Evolutionary conservation across 306 rosid species (phyloP).

Genomic region (Rubus parviflorus): DNA sequence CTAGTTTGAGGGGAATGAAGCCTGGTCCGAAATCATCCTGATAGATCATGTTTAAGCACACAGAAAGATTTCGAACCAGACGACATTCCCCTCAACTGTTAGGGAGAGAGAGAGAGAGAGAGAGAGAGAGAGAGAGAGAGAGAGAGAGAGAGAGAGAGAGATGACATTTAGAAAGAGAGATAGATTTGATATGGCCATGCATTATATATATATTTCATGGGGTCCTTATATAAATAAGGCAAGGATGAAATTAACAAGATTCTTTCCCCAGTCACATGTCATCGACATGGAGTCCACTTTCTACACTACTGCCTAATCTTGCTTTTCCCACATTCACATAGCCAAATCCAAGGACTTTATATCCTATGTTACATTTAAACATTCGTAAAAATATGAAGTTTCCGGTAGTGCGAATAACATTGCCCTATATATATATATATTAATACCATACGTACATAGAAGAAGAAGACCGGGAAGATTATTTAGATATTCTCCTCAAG

Average conservation of each 20-base stretch:
- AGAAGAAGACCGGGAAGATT: not conserved
- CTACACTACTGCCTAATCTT: slow-evolving; percentile 45
- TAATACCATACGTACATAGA: too few species aligned
- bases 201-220: slow-evolving; percentile 56
- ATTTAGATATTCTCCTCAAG: not conserved
- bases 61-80: slow-evolving; percentile 73
- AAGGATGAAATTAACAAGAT: slow-evolving; percentile 38
- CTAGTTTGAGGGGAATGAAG: slow-evolving; percentile 86
- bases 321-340: slow-evolving; percentile 44
- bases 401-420: not conserved
- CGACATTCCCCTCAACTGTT: slow-evolving; percentile 75
- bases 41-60: slow-evolving; percentile 19
- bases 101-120: slow-evolving; percentile 31
- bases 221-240: slow-evolving; percentile 65
- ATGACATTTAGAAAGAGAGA: slow-evolving; percentile 11
- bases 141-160: slow-evolving; percentile 25
- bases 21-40: slow-evolving; percentile 83
- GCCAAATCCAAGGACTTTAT: slow-evolving; percentile 6
- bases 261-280: slow-evolving; percentile 47
- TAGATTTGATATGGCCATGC: slow-evolving; percentile 70
- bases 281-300: slow-evolving; percentile 50
- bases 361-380: not conserved
- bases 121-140: not conserved
- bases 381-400: not conserved
- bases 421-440: not conserved